Evolutionary conservation across 1,139 yeast species (phyloP), one percentile per base, ranked within the genome.

Genomic region (Hyphopichia khmerensis): DNA sequence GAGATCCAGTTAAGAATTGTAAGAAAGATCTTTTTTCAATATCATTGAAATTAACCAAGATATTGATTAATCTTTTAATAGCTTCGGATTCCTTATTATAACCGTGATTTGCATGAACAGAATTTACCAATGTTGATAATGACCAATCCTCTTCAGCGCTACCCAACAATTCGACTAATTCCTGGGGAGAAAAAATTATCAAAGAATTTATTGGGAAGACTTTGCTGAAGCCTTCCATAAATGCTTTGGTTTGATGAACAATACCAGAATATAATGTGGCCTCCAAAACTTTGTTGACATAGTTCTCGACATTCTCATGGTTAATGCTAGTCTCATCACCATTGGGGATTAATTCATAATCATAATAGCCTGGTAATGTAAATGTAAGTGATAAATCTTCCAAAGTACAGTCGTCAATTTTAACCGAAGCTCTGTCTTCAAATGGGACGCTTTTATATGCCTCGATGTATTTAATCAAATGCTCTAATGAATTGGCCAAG

Each of bases 1-100:
- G 97, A 3, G 96, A 82, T 0, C 99, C 99, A 0, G 99, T 93
- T 48, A 91, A 70, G 60, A 93, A 93, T 60, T 89, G 96, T 40
- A 90, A 65, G 56, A 93, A 91, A 31, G 75, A 66, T 39, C 98
- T 74, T 48, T 86, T 80, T 48, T 90, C 86, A 4, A 56, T 55
- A 10, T 63, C 44, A 23, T 59, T 46, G 48, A 90, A 85, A 6
- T 67, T 67, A 3, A 79, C 60, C 76, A 93, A 70, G 1, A 88
- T 74, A 29, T 72, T 69, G 26, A 90, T 64, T 44, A 93, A 66
- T 46, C 78, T 72, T 46, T 72, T 75, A 10, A 93, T 79, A 0
- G 85, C 74, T 15, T 65, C 65, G 2, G 96, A 87, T 30, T 86
- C 95, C 56, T 79, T 77, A 7, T 79, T 78, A 55, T 86, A 93